These are phyloP conservation scores for Cercospora sojina DNA, from an alignment of 2,329 filamentous ascomycete genomes.

Conservation along the genomic window DNA sequence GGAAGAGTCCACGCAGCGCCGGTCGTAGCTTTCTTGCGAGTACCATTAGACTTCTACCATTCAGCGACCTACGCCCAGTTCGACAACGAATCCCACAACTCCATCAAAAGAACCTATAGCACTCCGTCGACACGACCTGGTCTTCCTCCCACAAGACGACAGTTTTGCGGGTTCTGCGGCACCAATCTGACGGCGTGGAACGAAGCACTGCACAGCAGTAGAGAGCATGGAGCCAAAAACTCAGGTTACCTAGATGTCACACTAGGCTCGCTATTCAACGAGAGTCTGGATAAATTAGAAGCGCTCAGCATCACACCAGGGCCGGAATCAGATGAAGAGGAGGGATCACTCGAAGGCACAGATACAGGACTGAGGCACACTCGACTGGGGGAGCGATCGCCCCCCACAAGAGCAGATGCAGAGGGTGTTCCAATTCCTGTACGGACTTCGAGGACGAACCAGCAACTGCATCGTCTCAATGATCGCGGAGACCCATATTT, in stretches of 20 bases:
- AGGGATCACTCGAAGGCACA: slow-evolving; percentile 23
- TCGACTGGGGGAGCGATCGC: slow-evolving; percentile 7
- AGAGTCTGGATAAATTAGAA: slow-evolving; percentile 71
- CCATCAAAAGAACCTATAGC: slow-evolving; percentile 48
- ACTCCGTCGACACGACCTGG: slow-evolving; percentile 52
- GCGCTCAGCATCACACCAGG: slow-evolving; percentile 70
- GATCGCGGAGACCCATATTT: slow-evolving; percentile 76
- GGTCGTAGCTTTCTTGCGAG: slow-evolving; percentile 76
- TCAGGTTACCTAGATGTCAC: slow-evolving; percentile 78
- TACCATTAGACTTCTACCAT: slow-evolving; percentile 78
- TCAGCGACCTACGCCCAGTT: slow-evolving; percentile 73
- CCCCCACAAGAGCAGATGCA: background rate
- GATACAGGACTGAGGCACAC: slow-evolving; percentile 12
- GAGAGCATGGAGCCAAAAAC: slow-evolving; percentile 64
- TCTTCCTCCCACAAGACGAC: slow-evolving; percentile 60
- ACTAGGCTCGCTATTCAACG: slow-evolving; percentile 70
- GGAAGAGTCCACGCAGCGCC: slow-evolving; percentile 67
- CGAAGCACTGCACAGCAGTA: background rate
- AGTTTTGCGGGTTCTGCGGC: slow-evolving; percentile 91
- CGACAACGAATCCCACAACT: slow-evolving; percentile 64
- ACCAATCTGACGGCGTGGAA: slow-evolving; percentile 68
- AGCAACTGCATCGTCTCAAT: slow-evolving; percentile 27
- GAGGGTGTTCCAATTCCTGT: slow-evolving; percentile 8
- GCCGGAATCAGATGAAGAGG: slow-evolving; percentile 33
- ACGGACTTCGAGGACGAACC: slow-evolving; percentile 22